A percentile compares a stretch with the other conserved stretches of the same genome.
Evolutionary conservation across 352 stramenopile species (phyloP).

Genomic region (Phytopythium aichiense): DNA sequence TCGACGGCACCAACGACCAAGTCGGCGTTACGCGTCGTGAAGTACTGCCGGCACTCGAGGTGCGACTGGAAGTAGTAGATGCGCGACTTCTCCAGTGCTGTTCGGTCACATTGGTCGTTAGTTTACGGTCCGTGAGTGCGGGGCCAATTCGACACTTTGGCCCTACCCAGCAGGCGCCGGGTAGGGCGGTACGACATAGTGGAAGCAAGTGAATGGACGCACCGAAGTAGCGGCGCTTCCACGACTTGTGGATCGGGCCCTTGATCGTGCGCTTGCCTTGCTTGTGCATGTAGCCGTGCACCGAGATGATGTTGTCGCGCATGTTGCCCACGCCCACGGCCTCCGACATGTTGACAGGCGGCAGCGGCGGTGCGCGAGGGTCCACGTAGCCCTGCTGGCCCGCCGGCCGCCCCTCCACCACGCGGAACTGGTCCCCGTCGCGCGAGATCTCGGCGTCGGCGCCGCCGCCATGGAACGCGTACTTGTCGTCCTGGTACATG

Average conservation of each 20-base stretch:
- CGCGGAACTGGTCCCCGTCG: constrained; percentile 35
- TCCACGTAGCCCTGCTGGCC: constrained; percentile 60
- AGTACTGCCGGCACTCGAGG: constrained; percentile 84
- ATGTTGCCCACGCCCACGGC: constrained; percentile 45
- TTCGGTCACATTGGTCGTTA: background rate
- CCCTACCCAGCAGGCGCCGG: no score
- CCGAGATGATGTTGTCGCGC: constrained; percentile 84
- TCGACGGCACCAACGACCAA: constrained; percentile 78
- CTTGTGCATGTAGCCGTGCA: constrained; percentile 89
- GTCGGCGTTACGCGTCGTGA: constrained; percentile 79
- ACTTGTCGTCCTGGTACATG: constrained; percentile 56
- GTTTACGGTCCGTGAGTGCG: background rate
- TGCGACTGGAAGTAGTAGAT: constrained; percentile 89
- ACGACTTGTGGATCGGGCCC: constrained; percentile 84
- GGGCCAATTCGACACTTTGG: background rate
- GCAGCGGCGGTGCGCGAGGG: constrained; percentile 55
- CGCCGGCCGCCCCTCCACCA: constrained; percentile 44
- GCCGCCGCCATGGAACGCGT: constrained; percentile 55
- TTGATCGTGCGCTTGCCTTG: constrained; percentile 87
- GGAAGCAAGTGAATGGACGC: background rate
- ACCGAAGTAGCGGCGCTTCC: constrained; percentile 84
- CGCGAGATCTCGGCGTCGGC: constrained; percentile 42
- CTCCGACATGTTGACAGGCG: constrained; percentile 71
- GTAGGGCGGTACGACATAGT: background rate
- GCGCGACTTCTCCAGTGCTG: constrained; percentile 71